Evolutionary conservation across 2,329 filamentous ascomycete genomes (phyloP), one percentile per base, ranked within the genome.

Genomic region (Moelleriella libera): DNA sequence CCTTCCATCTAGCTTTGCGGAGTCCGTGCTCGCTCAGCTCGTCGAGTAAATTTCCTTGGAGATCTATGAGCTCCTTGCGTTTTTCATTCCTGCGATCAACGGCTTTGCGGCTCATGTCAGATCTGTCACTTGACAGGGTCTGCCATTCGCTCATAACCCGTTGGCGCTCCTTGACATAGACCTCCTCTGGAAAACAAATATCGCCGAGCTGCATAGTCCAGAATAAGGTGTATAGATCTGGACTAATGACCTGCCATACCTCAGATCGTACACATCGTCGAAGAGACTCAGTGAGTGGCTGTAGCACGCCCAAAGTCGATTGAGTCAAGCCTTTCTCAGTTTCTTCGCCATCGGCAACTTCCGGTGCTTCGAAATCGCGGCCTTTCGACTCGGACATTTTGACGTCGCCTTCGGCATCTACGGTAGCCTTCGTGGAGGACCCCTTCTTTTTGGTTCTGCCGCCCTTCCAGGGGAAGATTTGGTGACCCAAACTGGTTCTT

Each of bases 201-300:
- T 98, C 90, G 43, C 85, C 81, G 3, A 94, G 75, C 30, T 88
- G 82, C 10, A 96, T 72, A 45, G 89, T 83, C 92, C 92, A 98
- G 65, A 98, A 98, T 0, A 85, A 85, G 42, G 85, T 79, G 58
- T 88, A 96, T 61, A 96, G 90, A 31, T 85, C 80, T 1, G 88
- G 73, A 42, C 80, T 88, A 46, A 96, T 75, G 45, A 77, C 78
- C 9, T 77, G 69, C 72, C 83, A 88, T 5, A 80, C 75, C 6
- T 78, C 74, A 2, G 75, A 64, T 1, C 84, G 76, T 9, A 87
- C 61, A 0, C 76, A 68, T 5, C 69, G 67, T 50, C 77, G 75
- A 14, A 95, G 74, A 31, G 80, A 74, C 7, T 83, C 76, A 49
- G 89, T 82, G 14, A 96, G 69, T 5, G 82, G 80, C 52, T 85